These are phyloP conservation scores for Eleusine indica DNA, from an alignment of 176 grass and related monocot species.

Conservation along the genomic window DNA sequence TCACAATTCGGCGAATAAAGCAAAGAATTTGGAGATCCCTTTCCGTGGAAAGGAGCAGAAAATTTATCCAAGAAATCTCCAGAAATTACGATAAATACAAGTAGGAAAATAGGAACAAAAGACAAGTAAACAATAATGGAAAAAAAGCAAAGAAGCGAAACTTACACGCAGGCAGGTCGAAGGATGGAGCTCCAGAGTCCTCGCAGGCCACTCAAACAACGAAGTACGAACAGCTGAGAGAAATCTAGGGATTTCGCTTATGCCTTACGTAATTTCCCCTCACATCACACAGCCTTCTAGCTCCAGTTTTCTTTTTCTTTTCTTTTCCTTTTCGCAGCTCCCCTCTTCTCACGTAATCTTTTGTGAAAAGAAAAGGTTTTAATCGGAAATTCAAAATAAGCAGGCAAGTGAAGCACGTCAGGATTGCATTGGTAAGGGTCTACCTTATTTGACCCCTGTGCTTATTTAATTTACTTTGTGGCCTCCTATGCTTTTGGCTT, in stretches of 20 bases:
- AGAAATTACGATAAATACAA: slow-evolving; percentile 34
- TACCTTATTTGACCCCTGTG: slow-evolving; percentile 48
- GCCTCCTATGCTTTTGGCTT: slow-evolving; percentile 61
- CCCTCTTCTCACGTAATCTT: slow-evolving; percentile 54
- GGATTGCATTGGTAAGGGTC: slow-evolving; percentile 63
- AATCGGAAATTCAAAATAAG: slow-evolving; percentile 50
- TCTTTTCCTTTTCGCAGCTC: slow-evolving; percentile 45
- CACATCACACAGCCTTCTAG: slow-evolving; percentile 31
- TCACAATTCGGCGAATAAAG: slow-evolving; percentile 37
- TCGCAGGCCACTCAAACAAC: slow-evolving; percentile 42
- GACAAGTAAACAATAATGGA: slow-evolving; percentile 46
- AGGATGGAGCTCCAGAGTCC: slow-evolving; percentile 42
- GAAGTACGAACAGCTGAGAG: slow-evolving; percentile 30
- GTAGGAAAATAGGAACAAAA: slow-evolving; percentile 40
- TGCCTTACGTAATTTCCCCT: slow-evolving; percentile 64
- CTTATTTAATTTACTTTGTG: slow-evolving; percentile 49
- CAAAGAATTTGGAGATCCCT: slow-evolving; percentile 43
- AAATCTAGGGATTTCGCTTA: slow-evolving; percentile 53
- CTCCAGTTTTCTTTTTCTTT: slow-evolving; percentile 30
- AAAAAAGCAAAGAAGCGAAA: slow-evolving; percentile 39
- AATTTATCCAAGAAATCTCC: slow-evolving; percentile 46
- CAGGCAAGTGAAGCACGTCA: slow-evolving; percentile 63
- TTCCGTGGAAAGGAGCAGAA: not conserved
- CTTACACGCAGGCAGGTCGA: slow-evolving; percentile 24
- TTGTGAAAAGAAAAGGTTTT: slow-evolving; percentile 45